These are phyloP conservation scores for Corynascus novoguineensis DNA, from an alignment of 495 filamentous ascomycete species.

Conservation along the genomic window DNA sequence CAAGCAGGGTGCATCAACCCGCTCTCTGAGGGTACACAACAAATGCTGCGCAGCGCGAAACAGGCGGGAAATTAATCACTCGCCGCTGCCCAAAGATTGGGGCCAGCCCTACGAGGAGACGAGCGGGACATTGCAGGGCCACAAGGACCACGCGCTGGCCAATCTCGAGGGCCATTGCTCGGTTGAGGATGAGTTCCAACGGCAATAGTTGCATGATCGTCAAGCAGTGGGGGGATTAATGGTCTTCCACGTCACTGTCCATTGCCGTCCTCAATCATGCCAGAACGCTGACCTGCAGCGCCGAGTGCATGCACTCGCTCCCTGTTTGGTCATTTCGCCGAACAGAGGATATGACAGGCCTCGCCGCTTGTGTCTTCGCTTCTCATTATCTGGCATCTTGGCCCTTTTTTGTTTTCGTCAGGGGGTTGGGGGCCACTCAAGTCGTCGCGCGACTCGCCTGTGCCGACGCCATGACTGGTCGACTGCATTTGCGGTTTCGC, in stretches of 20 bases:
- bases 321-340: background rate
- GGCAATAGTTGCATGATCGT: conserved; percentile 1
- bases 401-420: no score
- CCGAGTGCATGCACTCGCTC: background rate
- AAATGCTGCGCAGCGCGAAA: no score
- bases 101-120: conserved; percentile 9
- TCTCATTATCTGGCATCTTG: background rate
- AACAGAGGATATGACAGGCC: background rate
- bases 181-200: background rate
- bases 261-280: background rate
- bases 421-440: conserved; percentile 4
- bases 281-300: background rate
- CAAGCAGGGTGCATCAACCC: background rate
- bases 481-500: background rate
- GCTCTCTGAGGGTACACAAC: no score
- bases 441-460: background rate
- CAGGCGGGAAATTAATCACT: background rate
- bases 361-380: background rate
- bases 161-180: background rate
- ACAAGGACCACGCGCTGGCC: background rate
- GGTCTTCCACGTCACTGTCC: background rate
- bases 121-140: conserved; percentile 1
- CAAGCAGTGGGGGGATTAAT: background rate
- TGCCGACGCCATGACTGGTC: background rate
- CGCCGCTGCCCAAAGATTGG: background rate